Evolutionary conservation across 2,329 filamentous ascomycete species (phyloP), one percentile per base, ranked within the genome.

Genomic region (Fusarium napiforme): DNA sequence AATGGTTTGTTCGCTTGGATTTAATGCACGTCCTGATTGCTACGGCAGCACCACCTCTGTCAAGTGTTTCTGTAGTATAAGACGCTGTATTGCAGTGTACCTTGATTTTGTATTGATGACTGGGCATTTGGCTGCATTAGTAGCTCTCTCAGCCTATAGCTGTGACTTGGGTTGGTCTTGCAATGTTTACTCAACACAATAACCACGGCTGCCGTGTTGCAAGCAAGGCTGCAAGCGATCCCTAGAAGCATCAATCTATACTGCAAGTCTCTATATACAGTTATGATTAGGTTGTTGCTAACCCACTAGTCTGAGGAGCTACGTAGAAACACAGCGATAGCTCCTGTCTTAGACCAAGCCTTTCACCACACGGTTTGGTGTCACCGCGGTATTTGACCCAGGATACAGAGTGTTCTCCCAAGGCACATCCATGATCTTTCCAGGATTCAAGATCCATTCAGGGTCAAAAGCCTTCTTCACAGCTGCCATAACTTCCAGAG

Each of bases 401-500:
- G 45, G 68, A 65, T 76, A 74, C 34, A 74, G 59, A 34, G 74
- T 67, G 32, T 77, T 75, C 71, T 78, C 61, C 81, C 80, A 80
- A n/a, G 86, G 86, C 23, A 89, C 84, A 74, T 97, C 93, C 82
- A 97, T 95, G 72, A 97, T 96, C 85, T 97, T 97, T 3, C 94
- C 94, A 0, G 95, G 95, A 75, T 97, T 97, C 89, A 97, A 89
- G 64, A 97, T 89, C 93, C 95, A 97, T 56, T 91, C 83, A 2
- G 95, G 95, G 84, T 97, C 95, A 52, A 97, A 84, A 15, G 94
- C 90, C n/a, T 85, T 82, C 83, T 97, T 97, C 81, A 97, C 91
- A 71, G 89, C 91, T 78, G 90, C 92, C 95, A 97, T 97, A 28
- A 97, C 92, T 23, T 88, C 91, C 67, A 97, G 86, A 0, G 95